Conservation (phyloP, 495 filamentous ascomycete genomes). For the Daldinia decipiens region DNA sequence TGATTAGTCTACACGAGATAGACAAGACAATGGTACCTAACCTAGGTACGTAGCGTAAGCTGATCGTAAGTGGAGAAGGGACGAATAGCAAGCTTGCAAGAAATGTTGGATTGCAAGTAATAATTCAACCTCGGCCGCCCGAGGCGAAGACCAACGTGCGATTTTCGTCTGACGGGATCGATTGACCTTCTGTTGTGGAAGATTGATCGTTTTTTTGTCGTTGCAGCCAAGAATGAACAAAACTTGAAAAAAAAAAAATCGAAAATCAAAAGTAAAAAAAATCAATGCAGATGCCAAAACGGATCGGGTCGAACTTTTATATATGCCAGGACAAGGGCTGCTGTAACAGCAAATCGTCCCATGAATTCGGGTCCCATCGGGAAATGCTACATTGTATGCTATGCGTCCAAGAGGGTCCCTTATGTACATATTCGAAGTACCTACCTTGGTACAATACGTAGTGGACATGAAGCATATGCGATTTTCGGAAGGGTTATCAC, state of each 20-base stretch:
- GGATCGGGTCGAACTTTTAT: slow-evolving; percentile 1
- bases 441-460: not conserved
- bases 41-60: not conserved
- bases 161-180: not conserved
- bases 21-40: not conserved
- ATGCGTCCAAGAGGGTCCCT: not conserved
- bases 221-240: too few species aligned
- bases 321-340: not conserved
- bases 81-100: not conserved
- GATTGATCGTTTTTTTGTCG: too few species aligned
- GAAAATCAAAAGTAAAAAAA: not conserved
- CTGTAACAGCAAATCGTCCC: not conserved
- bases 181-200: not conserved
- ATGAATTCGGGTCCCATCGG: not conserved
- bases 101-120: not conserved
- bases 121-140: slow-evolving; percentile 2
- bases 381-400: too few species aligned
- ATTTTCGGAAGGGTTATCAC: not conserved
- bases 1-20: slow-evolving; percentile 10
- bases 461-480: not conserved
- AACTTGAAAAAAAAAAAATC: not conserved
- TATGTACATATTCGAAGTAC: not conserved
- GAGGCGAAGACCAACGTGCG: not conserved
- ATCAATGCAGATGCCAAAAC: slow-evolving; percentile 1
- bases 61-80: not conserved